Evolutionary conservation across 2,329 filamentous ascomycete genomes (phyloP), one percentile per base, ranked within the genome.

Genomic region (Pseudogymnoascus sp.): DNA sequence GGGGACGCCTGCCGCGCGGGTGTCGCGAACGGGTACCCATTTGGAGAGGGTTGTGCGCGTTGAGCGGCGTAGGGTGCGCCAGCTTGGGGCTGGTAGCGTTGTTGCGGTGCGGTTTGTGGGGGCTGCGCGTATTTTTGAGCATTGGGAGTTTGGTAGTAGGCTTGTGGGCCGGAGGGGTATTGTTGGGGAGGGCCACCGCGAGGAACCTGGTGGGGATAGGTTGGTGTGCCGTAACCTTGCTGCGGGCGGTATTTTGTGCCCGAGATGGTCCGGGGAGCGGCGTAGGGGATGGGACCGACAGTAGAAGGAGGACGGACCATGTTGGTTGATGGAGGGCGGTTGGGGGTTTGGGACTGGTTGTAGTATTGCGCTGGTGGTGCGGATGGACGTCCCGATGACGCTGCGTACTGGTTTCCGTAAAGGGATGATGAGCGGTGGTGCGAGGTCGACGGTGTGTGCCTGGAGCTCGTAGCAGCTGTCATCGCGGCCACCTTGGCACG

Each of bases 341-440:
- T 63, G 22, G 71, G 70, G 7, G 71, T 71, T 60, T 68, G 67
- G 2, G 65, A 57, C 6, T 60, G 58, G 14, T 63, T 63, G 63
- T 68, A 69, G 39, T 67, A 71, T 54, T 68, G 66, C 3, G 32
- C 32, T 14, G 30, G 35, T 35, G 57, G 25, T 16, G 63, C 57
- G 30, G 63, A 41, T 47, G 65, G 59, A 35, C 67, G 57, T 41
- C 70, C 60, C 18, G 66, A 64, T n/a, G 68, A 62, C 9, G 68
- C 39, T 12, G 68, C 62, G 58, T 71, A 72, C 35, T 72, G 71
- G 50, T 69, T 73, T 16, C 70, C 70, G 61, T 72, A 72, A 8
- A 71, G 61, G 6, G 67, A 64, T 3, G 66, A 68, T 32, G 62
- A 68, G 30, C 70, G 69, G 58, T 64, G 59, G 28, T 65, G 59